Evolutionary conservation across 306 rosid genomes (phyloP).

Genomic region (Prunus mongolica): DNA sequence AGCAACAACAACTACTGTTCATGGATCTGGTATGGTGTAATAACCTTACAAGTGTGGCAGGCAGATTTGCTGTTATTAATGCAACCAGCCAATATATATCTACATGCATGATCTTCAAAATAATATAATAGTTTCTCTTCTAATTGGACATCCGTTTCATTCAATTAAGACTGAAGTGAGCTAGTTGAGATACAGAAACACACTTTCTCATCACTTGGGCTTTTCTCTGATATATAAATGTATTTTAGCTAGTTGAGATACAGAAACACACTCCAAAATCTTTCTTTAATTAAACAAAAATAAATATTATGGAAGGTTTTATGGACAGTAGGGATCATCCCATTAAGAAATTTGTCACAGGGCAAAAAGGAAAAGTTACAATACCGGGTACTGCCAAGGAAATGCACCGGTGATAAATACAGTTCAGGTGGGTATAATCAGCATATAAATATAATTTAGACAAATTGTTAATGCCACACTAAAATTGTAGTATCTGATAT

Average conservation of each 20-base stretch:
- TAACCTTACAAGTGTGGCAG: too few relatives aligned
- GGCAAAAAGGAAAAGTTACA: not conserved
- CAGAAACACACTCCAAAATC: not conserved
- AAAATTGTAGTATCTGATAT: not conserved
- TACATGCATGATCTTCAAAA: constrained; percentile 11
- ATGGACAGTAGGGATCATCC: constrained; percentile 10
- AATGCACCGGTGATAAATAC: not conserved
- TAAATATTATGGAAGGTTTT: not conserved
- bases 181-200: constrained; percentile 6
- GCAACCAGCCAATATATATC: constrained; percentile 15
- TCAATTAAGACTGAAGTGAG: not conserved
- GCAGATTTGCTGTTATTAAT: constrained; percentile 3
- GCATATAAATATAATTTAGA: constrained; percentile 1
- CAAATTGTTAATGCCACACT: not conserved
- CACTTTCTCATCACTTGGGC: not conserved
- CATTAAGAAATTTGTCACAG: not conserved
- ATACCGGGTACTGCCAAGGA: constrained; percentile 2
- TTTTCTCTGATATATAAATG: not conserved
- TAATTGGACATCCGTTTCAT: not conserved
- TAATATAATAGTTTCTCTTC: constrained; percentile 15
- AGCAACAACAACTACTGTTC: not conserved
- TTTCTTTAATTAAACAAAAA: not conserved
- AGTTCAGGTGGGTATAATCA: not conserved
- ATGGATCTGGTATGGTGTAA: too few relatives aligned
- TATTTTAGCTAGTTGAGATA: not conserved